Evolutionary conservation across 140 eudicot species (phyloP).

Genomic region (Cichorium intybus): DNA sequence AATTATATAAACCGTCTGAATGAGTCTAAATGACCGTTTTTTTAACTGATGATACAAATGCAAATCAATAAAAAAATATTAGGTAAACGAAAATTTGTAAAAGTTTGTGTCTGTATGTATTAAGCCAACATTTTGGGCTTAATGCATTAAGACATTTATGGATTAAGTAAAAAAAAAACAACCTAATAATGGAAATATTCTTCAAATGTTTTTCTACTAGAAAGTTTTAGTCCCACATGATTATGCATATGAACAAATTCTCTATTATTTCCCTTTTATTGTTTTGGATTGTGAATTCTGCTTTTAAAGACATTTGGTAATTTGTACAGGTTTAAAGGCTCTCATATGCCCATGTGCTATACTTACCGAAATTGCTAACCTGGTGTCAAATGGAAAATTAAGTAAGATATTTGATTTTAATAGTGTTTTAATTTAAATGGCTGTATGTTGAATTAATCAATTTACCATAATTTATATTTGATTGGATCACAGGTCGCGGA

Average conservation of each 20-base stretch:
- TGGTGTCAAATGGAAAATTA: too few species aligned
- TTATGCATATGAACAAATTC: not conserved
- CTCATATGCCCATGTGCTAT: slow-evolving; percentile 26
- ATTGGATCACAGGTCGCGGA: slow-evolving; percentile 27
- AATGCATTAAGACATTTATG: too few species aligned
- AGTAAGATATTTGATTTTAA: too few species aligned
- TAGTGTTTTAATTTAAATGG: slow-evolving; percentile 20
- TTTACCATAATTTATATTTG: not conserved
- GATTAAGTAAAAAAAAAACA: too few species aligned
- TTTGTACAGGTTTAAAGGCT: slow-evolving; percentile 18
- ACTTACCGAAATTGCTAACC: too few species aligned
- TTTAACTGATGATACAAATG: not conserved
- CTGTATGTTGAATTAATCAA: not conserved
- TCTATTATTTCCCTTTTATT: not conserved
- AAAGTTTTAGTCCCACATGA: too few species aligned
- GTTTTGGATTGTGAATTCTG: not conserved
- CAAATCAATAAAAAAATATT: not conserved
- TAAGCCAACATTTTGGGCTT: too few species aligned
- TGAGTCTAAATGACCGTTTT: too few species aligned
- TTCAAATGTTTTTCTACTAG: too few species aligned
- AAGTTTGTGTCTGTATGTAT: too few species aligned
- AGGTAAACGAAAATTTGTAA: not conserved
- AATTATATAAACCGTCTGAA: too few species aligned
- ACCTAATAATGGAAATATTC: too few species aligned
- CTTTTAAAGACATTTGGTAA: not conserved